A percentile compares a stretch with the other conserved stretches of the same genome.
These are phyloP conservation scores for Blastomyces gilchristii DNA, from an alignment of 2,329 filamentous ascomycete species.

Conservation along the genomic window DNA sequence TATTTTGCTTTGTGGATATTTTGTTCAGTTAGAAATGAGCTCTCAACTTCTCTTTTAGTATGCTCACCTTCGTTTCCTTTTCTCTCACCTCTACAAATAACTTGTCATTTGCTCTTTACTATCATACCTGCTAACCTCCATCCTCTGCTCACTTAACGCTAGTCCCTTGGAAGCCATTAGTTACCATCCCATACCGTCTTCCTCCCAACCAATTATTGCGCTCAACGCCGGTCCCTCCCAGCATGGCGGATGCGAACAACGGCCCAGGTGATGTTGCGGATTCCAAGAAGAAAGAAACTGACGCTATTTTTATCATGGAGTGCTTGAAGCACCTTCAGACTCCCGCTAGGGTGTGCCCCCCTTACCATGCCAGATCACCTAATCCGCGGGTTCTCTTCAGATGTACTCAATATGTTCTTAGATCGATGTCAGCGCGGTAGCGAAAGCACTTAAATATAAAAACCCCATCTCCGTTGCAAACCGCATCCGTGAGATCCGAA, in stretches of 20 bases:
- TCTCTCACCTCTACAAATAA: neutral
- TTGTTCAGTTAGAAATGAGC: neutral
- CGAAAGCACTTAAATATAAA: conserved; percentile 20
- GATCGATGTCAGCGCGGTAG: conserved; percentile 23
- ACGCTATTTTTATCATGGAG: conserved; percentile 21
- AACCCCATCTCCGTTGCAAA: conserved; percentile 23
- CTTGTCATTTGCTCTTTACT: neutral
- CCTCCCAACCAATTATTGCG: neutral
- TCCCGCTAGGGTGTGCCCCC: conserved; percentile 13
- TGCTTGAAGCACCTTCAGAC: conserved; percentile 19
- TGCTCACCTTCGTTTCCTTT: neutral
- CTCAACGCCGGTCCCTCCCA: neutral
- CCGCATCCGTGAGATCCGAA: conserved; percentile 20
- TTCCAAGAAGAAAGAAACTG: conserved; percentile 10
- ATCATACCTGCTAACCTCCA: neutral
- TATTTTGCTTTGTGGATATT: neutral
- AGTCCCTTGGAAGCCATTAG: neutral
- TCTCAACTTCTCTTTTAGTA: neutral
- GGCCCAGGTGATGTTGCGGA: neutral
- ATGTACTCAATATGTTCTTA: conserved; percentile 7
- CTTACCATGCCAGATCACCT: neutral
- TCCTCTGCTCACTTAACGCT: neutral
- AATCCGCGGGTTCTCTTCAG: neutral
- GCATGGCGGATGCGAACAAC: conserved; percentile 11
- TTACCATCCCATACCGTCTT: neutral